These are phyloP conservation scores for Mollisia scopiformis DNA, from an alignment of 2,329 filamentous ascomycete species.

Conservation along the genomic window DNA sequence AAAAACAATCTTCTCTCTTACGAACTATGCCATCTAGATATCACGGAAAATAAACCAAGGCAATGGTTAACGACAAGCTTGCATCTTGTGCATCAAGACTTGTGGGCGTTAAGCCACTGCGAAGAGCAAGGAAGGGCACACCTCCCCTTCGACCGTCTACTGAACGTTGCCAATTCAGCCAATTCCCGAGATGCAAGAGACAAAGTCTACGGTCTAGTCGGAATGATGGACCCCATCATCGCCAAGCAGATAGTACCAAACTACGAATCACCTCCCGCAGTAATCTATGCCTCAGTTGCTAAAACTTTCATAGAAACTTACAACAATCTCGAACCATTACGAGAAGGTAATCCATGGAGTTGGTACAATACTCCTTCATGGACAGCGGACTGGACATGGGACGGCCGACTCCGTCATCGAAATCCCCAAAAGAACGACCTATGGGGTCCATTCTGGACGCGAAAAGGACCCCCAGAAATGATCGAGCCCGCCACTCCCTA, in stretches of 20 bases:
- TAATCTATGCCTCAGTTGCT: slow-evolving; percentile 11
- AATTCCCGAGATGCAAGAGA: slow-evolving; percentile 15
- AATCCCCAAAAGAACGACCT: background rate
- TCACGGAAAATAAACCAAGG: background rate
- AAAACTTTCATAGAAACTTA: slow-evolving; percentile 13
- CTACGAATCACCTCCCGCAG: slow-evolving; percentile 5
- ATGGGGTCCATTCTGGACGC: slow-evolving; percentile 16
- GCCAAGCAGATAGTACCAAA: slow-evolving; percentile 12
- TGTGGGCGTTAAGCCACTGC: slow-evolving; percentile 8
- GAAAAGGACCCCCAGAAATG: background rate
- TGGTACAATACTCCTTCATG: slow-evolving; percentile 10
- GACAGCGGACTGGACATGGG: slow-evolving; percentile 23
- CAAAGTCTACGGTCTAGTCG: slow-evolving; percentile 24
- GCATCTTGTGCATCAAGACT: slow-evolving; percentile 17
- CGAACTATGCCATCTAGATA: background rate
- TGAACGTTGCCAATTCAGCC: slow-evolving; percentile 16
- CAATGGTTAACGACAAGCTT: slow-evolving; percentile 13
- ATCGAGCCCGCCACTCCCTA: slow-evolving; percentile 3
- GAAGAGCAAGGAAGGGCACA: background rate
- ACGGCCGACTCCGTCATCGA: slow-evolving; percentile 5
- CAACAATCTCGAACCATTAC: slow-evolving; percentile 11
- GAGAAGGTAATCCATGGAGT: slow-evolving; percentile 22
- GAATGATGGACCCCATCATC: slow-evolving; percentile 17
- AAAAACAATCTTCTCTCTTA: slow-evolving; percentile 18
- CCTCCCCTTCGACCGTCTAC: slow-evolving; percentile 3